Evolutionary conservation across 331 rosid species (phyloP).

Genomic region (Phaseolus coccineus): DNA sequence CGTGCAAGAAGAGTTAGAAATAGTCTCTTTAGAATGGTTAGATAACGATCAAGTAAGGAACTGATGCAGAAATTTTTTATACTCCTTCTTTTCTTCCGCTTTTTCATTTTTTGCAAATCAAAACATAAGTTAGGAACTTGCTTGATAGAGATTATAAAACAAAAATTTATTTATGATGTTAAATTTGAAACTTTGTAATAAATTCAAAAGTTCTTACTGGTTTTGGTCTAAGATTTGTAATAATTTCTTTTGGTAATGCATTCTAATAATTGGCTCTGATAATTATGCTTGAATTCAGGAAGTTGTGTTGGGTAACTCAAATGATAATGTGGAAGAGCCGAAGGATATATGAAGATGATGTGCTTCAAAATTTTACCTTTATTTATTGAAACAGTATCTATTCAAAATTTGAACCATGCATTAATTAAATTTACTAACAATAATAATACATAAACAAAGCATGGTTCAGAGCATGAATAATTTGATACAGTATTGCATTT

Average conservation of each 20-base stretch:
- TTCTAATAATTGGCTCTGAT: not conserved
- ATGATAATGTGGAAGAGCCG: not conserved
- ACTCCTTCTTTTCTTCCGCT: not conserved
- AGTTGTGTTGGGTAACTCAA: not conserved
- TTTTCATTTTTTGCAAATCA: not conserved
- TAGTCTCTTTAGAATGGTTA: not conserved
- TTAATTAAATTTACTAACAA: not conserved
- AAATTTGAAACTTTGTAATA: no score
- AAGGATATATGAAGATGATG: not conserved
- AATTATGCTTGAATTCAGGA: not conserved
- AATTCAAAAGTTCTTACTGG: no score
- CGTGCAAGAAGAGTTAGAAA: not conserved
- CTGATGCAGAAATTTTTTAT: not conserved
- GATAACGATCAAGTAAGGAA: not conserved
- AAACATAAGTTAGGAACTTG: not conserved
- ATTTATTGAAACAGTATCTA: not conserved
- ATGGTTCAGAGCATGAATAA: not conserved
- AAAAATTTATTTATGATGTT: not conserved
- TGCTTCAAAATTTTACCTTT: not conserved
- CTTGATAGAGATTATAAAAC: not conserved
- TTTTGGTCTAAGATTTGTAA: no score
- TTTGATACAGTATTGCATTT: not conserved
- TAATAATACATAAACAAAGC: not conserved
- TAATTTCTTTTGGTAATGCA: no score
- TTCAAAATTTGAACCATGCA: not conserved